Conservation (phyloP, 805 yeast species). For the Barnettozyma californica region DNA sequence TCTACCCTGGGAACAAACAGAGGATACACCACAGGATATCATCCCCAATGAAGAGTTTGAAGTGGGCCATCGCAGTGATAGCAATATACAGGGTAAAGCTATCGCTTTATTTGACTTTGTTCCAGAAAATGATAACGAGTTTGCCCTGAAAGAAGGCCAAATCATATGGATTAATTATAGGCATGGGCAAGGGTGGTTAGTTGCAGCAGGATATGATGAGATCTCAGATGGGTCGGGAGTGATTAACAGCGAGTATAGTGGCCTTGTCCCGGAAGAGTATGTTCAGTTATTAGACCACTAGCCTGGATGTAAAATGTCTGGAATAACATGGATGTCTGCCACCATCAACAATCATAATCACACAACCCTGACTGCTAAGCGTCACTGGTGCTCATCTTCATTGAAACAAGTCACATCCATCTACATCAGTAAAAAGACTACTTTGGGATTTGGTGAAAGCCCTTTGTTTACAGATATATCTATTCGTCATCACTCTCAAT, state of each 20-base stretch:
- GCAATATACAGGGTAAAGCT: slow-evolving; percentile 50
- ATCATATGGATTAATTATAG: slow-evolving; percentile 78
- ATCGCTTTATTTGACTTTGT: slow-evolving; percentile 83
- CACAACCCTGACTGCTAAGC: not conserved
- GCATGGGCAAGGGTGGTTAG: slow-evolving; percentile 98
- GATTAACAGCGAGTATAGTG: slow-evolving; percentile 39
- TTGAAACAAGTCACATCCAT: slow-evolving; percentile 6
- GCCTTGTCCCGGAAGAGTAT: slow-evolving; percentile 92
- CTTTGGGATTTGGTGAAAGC: not conserved
- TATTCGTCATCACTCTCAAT: slow-evolving; percentile 34
- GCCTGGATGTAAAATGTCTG: not conserved
- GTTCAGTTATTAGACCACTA: slow-evolving; percentile 45
- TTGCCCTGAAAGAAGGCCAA: slow-evolving; percentile 74
- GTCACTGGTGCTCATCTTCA: not conserved
- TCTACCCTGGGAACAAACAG: slow-evolving; percentile 8
- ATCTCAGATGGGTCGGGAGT: slow-evolving; percentile 54
- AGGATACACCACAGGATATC: not conserved
- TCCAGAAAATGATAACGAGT: slow-evolving; percentile 94
- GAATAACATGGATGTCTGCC: not conserved
- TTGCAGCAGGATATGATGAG: slow-evolving; percentile 45
- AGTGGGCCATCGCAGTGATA: not conserved
- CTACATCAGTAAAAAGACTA: not conserved
- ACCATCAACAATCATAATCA: not conserved
- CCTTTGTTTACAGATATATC: not conserved
- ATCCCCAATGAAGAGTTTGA: not conserved